Percentiles rank a stretch among this genome's conserved stretches.
These are phyloP conservation scores for Usnea hakonensis DNA, from an alignment of 495 filamentous ascomycete genomes.

Conservation along the genomic window DNA sequence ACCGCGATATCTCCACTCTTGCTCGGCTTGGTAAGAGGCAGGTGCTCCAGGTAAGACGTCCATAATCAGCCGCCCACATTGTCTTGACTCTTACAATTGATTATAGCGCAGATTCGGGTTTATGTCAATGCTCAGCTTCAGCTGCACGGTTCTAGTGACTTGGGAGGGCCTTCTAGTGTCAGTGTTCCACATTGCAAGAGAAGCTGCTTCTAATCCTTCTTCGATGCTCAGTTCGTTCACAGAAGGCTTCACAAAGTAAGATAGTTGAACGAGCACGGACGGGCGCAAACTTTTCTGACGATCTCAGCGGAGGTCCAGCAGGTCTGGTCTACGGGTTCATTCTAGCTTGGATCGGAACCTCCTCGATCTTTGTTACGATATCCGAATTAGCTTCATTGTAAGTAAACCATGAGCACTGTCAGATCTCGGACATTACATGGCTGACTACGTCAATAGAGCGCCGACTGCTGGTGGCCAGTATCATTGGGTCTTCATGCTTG, in stretches of 20 bases:
- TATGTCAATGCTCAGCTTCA: constrained; percentile 40
- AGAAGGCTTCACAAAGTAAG: background rate
- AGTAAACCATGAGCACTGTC: background rate
- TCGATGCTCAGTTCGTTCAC: background rate
- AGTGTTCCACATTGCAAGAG: background rate
- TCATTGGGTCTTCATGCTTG: constrained; percentile 41
- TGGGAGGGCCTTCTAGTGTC: constrained; percentile 32
- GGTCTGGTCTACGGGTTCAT: constrained; percentile 44
- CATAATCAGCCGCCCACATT: background rate
- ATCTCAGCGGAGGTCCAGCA: constrained; percentile 39
- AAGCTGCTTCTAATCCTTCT: background rate
- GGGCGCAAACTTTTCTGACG: too few relatives aligned
- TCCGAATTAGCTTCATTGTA: background rate
- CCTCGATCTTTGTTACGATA: constrained; percentile 9
- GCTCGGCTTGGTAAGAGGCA: background rate
- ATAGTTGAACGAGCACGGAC: background rate
- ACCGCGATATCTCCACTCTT: background rate
- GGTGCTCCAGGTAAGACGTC: background rate
- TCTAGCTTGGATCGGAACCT: constrained; percentile 39
- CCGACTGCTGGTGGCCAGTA: constrained; percentile 43
- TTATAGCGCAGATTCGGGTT: constrained; percentile 35
- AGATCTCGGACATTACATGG: constrained; percentile 1
- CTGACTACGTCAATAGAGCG: constrained; percentile 31
- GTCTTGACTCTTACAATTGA: background rate
- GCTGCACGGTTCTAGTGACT: constrained; percentile 35